phyloP scores from a whole-genome alignment of 108 stramenopile genomes.

The Discostella stelligeroides region DNA sequence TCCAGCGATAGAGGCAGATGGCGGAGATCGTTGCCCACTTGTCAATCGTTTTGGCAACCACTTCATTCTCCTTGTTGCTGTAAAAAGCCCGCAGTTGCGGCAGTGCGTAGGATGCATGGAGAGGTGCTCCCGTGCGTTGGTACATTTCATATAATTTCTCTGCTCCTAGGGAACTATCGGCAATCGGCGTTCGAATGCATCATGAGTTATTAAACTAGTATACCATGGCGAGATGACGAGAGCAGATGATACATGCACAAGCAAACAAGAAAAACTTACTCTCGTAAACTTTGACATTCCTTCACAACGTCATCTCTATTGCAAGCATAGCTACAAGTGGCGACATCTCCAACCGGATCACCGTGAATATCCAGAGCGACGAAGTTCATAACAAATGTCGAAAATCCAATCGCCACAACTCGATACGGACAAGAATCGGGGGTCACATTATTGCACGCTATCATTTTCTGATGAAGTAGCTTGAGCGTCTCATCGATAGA shows the following conservation, averaged over 20 bases:
- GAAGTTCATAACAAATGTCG: conserved; percentile 87
- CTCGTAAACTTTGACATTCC: conserved; percentile 52
- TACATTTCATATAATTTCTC: conserved; percentile 52
- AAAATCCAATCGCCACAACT: conserved; percentile 73
- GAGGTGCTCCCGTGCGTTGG: conserved; percentile 72
- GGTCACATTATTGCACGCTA: background rate
- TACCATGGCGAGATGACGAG: background rate
- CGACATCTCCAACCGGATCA: conserved; percentile 50
- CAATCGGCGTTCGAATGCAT: no score
- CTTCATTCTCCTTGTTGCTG: conserved; percentile 8
- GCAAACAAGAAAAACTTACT: conserved; percentile 18
- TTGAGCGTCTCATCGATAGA: conserved; percentile 60
- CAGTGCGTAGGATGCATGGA: conserved; percentile 80
- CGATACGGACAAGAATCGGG: conserved; percentile 22
- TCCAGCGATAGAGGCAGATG: conserved; percentile 71
- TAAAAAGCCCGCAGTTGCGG: conserved; percentile 72
- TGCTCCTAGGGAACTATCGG: conserved; percentile 11
- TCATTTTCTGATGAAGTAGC: conserved; percentile 25
- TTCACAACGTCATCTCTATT: conserved; percentile 59
- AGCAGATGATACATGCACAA: background rate
- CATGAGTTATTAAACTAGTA: no score
- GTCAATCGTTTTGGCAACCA: conserved; percentile 22
- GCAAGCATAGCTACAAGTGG: conserved; percentile 80
- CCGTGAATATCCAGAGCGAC: conserved; percentile 60
- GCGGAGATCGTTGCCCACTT: conserved; percentile 72